Conservation (phyloP, 768 basidiomycete species). For the Obba rivulosa region DNA sequence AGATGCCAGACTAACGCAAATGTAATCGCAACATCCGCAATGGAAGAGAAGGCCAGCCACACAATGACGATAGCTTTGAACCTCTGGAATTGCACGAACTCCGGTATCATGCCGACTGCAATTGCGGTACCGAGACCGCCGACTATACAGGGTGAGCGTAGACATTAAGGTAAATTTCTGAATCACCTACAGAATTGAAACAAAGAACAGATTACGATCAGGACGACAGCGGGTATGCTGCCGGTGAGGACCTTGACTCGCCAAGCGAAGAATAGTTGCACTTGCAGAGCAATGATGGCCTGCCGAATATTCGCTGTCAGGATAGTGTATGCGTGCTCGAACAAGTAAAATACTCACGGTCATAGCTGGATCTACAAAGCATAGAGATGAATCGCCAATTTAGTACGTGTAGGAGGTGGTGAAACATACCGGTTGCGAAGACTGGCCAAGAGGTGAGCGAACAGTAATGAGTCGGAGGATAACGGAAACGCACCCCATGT, state of each 20-base stretch:
- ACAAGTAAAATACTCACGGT: constrained; percentile 29
- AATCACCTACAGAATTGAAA: constrained; percentile 23
- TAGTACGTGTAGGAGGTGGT: no score
- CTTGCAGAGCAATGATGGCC: constrained; percentile 40
- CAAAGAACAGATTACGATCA: constrained; percentile 23
- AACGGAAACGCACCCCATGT: constrained; percentile 21
- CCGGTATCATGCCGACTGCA: constrained; percentile 24
- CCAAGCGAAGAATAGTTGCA: constrained; percentile 46
- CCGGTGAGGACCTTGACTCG: constrained; percentile 31
- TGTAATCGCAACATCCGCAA: constrained; percentile 40
- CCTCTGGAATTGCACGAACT: constrained; percentile 28
- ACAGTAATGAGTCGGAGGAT: background rate
- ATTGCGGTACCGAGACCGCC: constrained; percentile 31
- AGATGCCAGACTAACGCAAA: constrained; percentile 37
- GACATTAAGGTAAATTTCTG: background rate
- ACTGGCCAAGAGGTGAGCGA: background rate
- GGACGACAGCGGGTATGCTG: constrained; percentile 20
- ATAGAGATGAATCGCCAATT: background rate
- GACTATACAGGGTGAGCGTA: constrained; percentile 14
- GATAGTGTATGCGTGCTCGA: background rate
- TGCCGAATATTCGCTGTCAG: constrained; percentile 11
- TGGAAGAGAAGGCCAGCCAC: constrained; percentile 38
- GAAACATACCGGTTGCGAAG: no score
- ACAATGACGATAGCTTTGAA: constrained; percentile 30
- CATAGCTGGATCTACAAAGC: constrained; percentile 35